Percentiles rank a stretch among this genome's conserved stretches.
Evolutionary conservation across 2,329 filamentous ascomycete species (phyloP).

Genomic region (Aspergillus costaricaensis): DNA sequence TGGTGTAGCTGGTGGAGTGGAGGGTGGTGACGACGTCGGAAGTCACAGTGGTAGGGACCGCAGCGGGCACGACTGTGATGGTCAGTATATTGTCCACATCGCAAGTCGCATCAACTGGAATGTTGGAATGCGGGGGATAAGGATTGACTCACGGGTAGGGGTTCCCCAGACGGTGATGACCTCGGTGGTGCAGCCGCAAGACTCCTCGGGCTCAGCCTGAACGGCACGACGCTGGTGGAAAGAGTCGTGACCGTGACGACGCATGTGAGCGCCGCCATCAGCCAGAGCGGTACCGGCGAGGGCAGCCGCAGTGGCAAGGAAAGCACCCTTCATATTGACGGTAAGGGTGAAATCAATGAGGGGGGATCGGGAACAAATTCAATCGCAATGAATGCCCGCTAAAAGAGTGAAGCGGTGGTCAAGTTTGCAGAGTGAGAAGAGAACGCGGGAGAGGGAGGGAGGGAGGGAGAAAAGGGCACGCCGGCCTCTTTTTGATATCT

Average conservation of each 20-base stretch:
- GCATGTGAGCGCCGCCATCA: slow-evolving; percentile 55
- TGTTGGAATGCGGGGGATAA: neutral
- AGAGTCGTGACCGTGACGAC: slow-evolving; percentile 56
- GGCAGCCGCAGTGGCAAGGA: slow-evolving; percentile 62
- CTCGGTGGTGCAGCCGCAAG: slow-evolving; percentile 73
- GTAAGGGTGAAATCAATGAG: slow-evolving; percentile 17
- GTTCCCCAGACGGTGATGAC: slow-evolving; percentile 70
- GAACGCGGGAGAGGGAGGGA: slow-evolving; percentile 12
- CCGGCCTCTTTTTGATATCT: slow-evolving; percentile 23
- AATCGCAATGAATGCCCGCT: slow-evolving; percentile 71
- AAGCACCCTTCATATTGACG: slow-evolving; percentile 71
- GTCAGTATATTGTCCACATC: slow-evolving; percentile 18
- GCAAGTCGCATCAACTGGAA: too few relatives aligned
- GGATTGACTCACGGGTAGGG: slow-evolving; percentile 57
- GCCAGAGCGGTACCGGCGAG: slow-evolving; percentile 56
- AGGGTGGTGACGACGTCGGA: slow-evolving; percentile 37
- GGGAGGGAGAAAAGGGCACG: slow-evolving; percentile 18
- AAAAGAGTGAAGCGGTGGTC: slow-evolving; percentile 60
- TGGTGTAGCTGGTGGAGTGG: slow-evolving; percentile 42
- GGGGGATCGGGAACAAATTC: slow-evolving; percentile 23
- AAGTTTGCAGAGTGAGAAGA: slow-evolving; percentile 16
- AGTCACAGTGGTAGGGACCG: slow-evolving; percentile 29
- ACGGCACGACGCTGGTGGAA: slow-evolving; percentile 59
- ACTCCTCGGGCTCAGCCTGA: slow-evolving; percentile 43
- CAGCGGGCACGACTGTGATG: slow-evolving; percentile 40